These are phyloP conservation scores for Bipolaris victoriae DNA, from an alignment of 2,329 filamentous ascomycete species.

Conservation along the genomic window DNA sequence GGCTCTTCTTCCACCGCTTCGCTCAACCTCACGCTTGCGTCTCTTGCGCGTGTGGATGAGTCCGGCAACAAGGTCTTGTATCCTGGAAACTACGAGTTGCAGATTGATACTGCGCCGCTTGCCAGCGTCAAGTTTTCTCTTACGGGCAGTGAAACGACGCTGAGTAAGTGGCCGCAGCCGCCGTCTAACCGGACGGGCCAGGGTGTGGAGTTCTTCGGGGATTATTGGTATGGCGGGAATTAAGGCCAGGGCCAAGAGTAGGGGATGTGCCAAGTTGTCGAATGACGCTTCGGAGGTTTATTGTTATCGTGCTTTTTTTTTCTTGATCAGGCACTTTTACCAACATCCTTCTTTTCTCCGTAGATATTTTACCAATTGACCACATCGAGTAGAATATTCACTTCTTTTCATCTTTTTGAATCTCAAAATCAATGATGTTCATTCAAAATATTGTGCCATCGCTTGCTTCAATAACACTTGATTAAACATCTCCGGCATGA, in stretches of 20 bases:
- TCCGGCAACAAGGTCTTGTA: conserved; percentile 61
- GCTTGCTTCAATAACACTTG: too few relatives aligned
- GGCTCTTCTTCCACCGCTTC: conserved; percentile 44
- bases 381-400: too few relatives aligned
- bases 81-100: conserved; percentile 57
- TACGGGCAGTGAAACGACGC: conserved; percentile 26
- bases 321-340: too few relatives aligned
- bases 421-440: too few relatives aligned
- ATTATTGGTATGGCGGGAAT: conserved; percentile 26
- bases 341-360: too few relatives aligned
- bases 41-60: conserved; percentile 58
- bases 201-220: conserved; percentile 24
- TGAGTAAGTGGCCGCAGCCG: conserved; percentile 41
- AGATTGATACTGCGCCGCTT: conserved; percentile 30
- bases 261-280: too few relatives aligned
- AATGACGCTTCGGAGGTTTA: too few relatives aligned
- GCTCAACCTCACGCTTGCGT: conserved; percentile 58
- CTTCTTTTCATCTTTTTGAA: too few relatives aligned
- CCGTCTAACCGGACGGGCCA: conserved; percentile 29
- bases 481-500: not conserved
- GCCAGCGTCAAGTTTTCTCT: conserved; percentile 31
- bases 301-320: too few relatives aligned
- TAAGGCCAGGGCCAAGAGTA: too few relatives aligned
- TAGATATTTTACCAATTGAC: too few relatives aligned
- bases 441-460: too few relatives aligned